phyloP scores from a whole-genome alignment of 1,284 basidiomycete species.

The Mycena citricolor region DNA sequence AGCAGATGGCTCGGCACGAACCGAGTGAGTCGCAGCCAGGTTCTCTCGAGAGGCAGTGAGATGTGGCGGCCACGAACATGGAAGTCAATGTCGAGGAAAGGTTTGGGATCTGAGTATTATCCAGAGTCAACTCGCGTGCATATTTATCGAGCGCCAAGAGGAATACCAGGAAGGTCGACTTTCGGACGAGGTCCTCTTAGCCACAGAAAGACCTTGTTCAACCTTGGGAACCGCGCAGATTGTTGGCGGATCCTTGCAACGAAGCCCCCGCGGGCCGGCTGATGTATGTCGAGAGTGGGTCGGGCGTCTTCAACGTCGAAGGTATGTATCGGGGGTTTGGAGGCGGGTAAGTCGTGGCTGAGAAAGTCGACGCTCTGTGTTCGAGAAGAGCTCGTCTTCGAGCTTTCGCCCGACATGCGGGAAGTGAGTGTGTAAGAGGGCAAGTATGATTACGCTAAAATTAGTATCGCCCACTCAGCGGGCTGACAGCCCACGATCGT shows the following conservation, averaged over 20 bases:
- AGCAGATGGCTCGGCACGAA: slow-evolving; percentile 32
- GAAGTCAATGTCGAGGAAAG: slow-evolving; percentile 53
- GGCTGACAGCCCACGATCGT: too few relatives aligned
- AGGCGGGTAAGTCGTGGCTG: background rate
- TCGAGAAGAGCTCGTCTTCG: slow-evolving; percentile 5
- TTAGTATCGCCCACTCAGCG: too few relatives aligned
- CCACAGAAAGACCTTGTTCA: slow-evolving; percentile 34
- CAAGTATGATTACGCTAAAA: too few relatives aligned
- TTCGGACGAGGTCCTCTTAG: slow-evolving; percentile 62
- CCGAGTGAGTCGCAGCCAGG: slow-evolving; percentile 48
- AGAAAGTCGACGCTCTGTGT: slow-evolving; percentile 7
- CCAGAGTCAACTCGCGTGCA: background rate
- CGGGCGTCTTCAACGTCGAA: slow-evolving; percentile 17
- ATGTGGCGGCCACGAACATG: slow-evolving; percentile 38
- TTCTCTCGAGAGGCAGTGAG: slow-evolving; percentile 53
- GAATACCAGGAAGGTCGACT: slow-evolving; percentile 54
- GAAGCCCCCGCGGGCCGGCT: slow-evolving; percentile 4
- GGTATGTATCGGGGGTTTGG: slow-evolving; percentile 13
- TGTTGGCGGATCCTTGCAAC: slow-evolving; percentile 3
- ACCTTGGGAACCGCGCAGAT: slow-evolving; percentile 8
- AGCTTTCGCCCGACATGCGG: slow-evolving; percentile 14
- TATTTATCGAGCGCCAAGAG: slow-evolving; percentile 1
- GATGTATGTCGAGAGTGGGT: too few relatives aligned
- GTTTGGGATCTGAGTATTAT: slow-evolving; percentile 45
- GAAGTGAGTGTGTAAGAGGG: too few relatives aligned